Percentiles rank a stretch among this genome's conserved stretches.
Conservation (phyloP, 495 filamentous ascomycete genomes). For the Apiosordaria backusii region DNA sequence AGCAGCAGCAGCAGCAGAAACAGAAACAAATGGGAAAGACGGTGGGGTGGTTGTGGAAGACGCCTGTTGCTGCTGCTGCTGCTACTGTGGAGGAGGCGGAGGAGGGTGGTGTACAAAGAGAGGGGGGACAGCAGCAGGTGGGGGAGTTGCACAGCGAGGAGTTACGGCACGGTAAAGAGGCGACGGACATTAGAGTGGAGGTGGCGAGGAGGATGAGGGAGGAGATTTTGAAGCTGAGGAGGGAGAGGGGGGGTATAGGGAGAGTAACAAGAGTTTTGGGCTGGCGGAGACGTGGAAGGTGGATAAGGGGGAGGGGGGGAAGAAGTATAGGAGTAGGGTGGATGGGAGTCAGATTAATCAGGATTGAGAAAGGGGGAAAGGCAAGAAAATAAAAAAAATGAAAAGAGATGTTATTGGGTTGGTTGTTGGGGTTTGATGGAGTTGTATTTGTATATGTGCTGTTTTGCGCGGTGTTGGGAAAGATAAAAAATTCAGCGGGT, state of each 20-base stretch:
- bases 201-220: constrained; percentile 72
- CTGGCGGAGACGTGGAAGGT: constrained; percentile 48
- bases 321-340: constrained; percentile 45
- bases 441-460: neutral
- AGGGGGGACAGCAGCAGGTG: constrained; percentile 52
- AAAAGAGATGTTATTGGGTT: neutral
- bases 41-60: constrained; percentile 2
- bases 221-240: constrained; percentile 74
- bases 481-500: neutral
- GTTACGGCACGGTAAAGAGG: constrained; percentile 67
- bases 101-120: constrained; percentile 30
- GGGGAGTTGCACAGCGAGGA: constrained; percentile 45
- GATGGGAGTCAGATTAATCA: constrained; percentile 47
- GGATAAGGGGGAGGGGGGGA: constrained; percentile 29
- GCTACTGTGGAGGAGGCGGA: neutral
- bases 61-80: neutral
- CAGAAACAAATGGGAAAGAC: neutral
- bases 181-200: constrained; percentile 74
- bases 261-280: constrained; percentile 61
- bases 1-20: too few species aligned
- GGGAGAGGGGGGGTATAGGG: constrained; percentile 58
- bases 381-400: neutral
- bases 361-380: constrained; percentile 20
- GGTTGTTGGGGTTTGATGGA: neutral
- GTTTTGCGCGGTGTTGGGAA: neutral